These are phyloP conservation scores for Neurospora pannonica DNA, from an alignment of 495 filamentous ascomycete genomes.

Conservation along the genomic window DNA sequence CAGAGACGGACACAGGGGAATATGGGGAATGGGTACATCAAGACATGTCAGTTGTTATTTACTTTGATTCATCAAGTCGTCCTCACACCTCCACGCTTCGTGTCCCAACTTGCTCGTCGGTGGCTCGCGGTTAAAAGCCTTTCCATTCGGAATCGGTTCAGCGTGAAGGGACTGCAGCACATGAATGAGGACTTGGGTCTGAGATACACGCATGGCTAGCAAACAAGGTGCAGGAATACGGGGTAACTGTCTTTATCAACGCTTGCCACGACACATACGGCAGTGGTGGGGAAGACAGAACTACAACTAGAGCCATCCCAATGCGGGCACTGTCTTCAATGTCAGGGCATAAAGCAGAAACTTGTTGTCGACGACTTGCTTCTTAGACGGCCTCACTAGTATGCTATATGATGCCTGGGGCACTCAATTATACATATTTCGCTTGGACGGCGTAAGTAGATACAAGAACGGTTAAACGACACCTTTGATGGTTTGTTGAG, in stretches of 20 bases:
- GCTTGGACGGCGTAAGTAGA: background rate
- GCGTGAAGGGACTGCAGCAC: background rate
- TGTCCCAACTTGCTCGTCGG: background rate
- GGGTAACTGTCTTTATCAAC: background rate
- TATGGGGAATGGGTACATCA: background rate
- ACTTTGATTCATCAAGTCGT: background rate
- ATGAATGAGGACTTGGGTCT: background rate
- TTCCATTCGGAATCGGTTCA: background rate
- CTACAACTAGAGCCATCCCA: background rate
- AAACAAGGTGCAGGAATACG: background rate
- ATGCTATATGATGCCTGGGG: background rate
- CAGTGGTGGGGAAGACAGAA: background rate
- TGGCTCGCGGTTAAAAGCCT: background rate
- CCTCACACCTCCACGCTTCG: background rate
- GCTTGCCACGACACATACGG: background rate
- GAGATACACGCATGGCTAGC: background rate
- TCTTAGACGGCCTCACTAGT: background rate
- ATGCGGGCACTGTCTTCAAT: background rate
- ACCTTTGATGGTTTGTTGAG: background rate
- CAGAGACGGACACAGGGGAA: background rate
- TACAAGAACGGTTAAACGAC: background rate
- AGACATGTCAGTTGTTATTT: background rate
- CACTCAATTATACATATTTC: background rate
- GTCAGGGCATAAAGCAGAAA: background rate
- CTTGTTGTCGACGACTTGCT: background rate